Conservation (phyloP, 2,329 filamentous ascomycete genomes). For the Pseudogymnoascus sp. region DNA sequence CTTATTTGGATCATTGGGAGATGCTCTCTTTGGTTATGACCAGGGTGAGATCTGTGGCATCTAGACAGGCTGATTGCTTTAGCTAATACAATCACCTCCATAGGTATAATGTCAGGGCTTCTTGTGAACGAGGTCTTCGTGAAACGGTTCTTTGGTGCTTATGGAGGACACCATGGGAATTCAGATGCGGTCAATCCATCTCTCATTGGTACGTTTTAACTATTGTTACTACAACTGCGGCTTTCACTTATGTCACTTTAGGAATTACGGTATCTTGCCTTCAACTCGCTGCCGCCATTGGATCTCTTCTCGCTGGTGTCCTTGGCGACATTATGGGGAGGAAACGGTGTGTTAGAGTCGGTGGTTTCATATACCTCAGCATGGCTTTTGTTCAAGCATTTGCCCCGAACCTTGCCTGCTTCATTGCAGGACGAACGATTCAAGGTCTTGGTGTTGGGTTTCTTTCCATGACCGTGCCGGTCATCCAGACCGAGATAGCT, state of each 20-base stretch:
- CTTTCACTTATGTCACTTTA: background rate
- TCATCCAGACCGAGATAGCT: conserved; percentile 33
- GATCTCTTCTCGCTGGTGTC: conserved; percentile 28
- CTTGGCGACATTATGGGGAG: conserved; percentile 31
- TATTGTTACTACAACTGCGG: background rate
- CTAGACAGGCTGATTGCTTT: background rate
- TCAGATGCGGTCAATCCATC: conserved; percentile 28
- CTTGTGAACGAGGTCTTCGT: conserved; percentile 33
- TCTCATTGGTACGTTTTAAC: conserved; percentile 22
- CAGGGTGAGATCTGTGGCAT: conserved; percentile 24
- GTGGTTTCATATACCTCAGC: conserved; percentile 31
- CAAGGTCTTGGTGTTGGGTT: conserved; percentile 33
- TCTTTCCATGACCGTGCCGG: conserved; percentile 33
- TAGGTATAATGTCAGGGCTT: conserved; percentile 33
- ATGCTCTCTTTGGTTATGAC: conserved; percentile 35
- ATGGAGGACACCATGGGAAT: conserved; percentile 30
- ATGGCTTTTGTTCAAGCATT: conserved; percentile 31
- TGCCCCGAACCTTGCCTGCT: conserved; percentile 23
- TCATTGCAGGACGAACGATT: conserved; percentile 34
- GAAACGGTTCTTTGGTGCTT: conserved; percentile 31
- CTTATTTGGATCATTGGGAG: conserved; percentile 32
- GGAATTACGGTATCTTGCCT: conserved; percentile 30
- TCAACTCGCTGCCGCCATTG: conserved; percentile 29
- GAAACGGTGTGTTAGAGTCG: conserved; percentile 30
- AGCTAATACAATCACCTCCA: conserved; percentile 5